Evolutionary conservation across 805 yeast species (phyloP).

Genomic region (Gaillardinia entomophila): DNA sequence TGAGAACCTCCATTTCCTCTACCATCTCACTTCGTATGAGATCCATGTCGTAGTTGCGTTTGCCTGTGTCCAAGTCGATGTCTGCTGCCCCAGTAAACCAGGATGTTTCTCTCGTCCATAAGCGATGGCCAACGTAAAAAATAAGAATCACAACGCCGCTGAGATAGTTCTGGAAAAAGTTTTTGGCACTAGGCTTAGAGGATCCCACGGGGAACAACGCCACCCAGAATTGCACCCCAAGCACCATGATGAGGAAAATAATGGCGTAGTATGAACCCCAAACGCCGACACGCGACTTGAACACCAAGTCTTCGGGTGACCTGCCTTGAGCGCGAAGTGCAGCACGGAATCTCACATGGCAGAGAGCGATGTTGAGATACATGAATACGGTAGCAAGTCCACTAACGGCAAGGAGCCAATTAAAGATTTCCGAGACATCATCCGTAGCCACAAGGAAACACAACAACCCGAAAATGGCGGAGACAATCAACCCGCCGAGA

Average conservation of each 20-base stretch:
- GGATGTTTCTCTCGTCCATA: slow-evolving; percentile 5
- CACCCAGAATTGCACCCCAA: slow-evolving; percentile 30
- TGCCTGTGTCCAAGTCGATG: slow-evolving; percentile 7
- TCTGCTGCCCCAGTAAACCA: slow-evolving; percentile 3
- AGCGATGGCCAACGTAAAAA: slow-evolving; percentile 10
- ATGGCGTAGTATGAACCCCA: slow-evolving; percentile 23
- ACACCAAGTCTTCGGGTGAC: slow-evolving; percentile 14
- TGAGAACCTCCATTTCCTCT: slow-evolving; percentile 18
- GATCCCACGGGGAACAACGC: slow-evolving; percentile 24
- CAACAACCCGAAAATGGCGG: slow-evolving; percentile 10
- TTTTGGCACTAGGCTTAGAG: slow-evolving; percentile 5
- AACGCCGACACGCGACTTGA: slow-evolving; percentile 9
- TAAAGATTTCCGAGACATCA: not conserved
- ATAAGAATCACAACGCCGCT: slow-evolving; percentile 7
- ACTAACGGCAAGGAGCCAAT: slow-evolving; percentile 27
- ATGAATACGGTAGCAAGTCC: slow-evolving; percentile 32
- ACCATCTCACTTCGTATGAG: slow-evolving; percentile 22
- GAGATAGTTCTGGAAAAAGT: slow-evolving; percentile 10
- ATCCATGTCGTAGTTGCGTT: slow-evolving; percentile 5
- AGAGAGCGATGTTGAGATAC: slow-evolving; percentile 29
- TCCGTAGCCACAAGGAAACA: slow-evolving; percentile 9
- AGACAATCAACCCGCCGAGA: slow-evolving; percentile 7
- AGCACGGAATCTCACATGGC: slow-evolving; percentile 28
- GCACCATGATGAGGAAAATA: slow-evolving; percentile 19
- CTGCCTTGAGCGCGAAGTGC: slow-evolving; percentile 22